A percentile compares a stretch with the other conserved stretches of the same genome.
phyloP scores from a whole-genome alignment of 202 grass and related monocot species.

The Panicum hallii region DNA sequence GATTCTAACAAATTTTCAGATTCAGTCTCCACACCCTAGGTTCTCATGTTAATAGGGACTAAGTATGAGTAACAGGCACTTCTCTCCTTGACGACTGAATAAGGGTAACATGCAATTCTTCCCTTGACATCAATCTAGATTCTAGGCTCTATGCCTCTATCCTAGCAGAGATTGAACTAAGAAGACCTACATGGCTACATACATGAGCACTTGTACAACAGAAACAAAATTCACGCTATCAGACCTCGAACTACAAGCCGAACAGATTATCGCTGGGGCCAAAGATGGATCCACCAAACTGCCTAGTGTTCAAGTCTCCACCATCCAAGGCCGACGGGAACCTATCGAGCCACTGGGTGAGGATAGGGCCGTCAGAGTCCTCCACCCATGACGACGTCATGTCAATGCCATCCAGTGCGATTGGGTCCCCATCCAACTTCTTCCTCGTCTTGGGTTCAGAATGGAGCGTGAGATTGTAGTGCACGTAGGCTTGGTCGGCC shows the following conservation, averaged over 20 bases:
- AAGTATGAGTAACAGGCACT: not conserved
- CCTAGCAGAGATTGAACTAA: slow-evolving; percentile 6
- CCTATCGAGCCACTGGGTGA: slow-evolving; percentile 86
- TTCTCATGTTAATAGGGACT: not conserved
- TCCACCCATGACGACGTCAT: slow-evolving; percentile 93
- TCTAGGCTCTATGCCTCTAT: slow-evolving; percentile 1
- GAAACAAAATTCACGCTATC: not conserved
- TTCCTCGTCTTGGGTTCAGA: slow-evolving; percentile 57
- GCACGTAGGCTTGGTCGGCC: slow-evolving; percentile 80
- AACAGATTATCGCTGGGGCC: slow-evolving; percentile 78
- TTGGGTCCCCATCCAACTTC: slow-evolving; percentile 61
- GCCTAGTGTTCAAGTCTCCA: slow-evolving; percentile 79
- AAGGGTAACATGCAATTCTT: not conserved
- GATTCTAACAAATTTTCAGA: not conserved
- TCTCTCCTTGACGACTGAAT: not conserved
- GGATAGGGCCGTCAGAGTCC: slow-evolving; percentile 71
- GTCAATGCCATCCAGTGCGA: slow-evolving; percentile 67
- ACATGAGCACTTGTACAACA: slow-evolving; percentile 17
- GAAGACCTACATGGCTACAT: slow-evolving; percentile 18
- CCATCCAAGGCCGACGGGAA: slow-evolving; percentile 74
- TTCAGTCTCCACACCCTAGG: not conserved
- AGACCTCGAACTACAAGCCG: slow-evolving; percentile 50
- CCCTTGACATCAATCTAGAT: slow-evolving; percentile 12
- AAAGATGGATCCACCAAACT: slow-evolving; percentile 79
- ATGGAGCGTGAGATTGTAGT: slow-evolving; percentile 82